Conservation (phyloP, 1,139 yeast genomes). For the Protomyces pachydermus region DNA sequence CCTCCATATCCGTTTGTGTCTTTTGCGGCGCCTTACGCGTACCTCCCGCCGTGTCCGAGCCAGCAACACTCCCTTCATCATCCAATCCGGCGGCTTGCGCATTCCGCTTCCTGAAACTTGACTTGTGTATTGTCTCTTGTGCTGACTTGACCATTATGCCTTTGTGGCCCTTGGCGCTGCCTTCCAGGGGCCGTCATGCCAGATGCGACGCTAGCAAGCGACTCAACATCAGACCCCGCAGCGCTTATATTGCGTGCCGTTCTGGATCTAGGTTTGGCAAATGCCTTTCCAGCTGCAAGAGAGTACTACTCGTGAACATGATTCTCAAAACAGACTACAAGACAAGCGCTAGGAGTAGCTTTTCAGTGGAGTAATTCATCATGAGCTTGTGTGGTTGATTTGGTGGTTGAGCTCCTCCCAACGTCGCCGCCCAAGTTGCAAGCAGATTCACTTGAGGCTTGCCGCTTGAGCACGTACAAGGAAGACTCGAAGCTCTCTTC, state of each 20-base stretch:
- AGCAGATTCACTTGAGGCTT: background rate
- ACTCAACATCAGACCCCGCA: background rate
- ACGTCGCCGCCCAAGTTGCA: background rate
- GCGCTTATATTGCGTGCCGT: background rate
- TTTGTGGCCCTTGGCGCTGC: background rate
- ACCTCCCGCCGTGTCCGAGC: background rate
- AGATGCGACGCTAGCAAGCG: background rate
- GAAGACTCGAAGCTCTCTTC: too few species aligned
- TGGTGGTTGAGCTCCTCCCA: background rate
- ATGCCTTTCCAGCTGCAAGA: background rate
- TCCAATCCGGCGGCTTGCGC: background rate
- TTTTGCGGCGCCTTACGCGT: background rate
- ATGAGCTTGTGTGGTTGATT: too few species aligned
- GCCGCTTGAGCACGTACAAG: too few species aligned
- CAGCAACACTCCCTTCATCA: background rate
- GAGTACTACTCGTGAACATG: background rate
- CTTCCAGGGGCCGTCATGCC: background rate
- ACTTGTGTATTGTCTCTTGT: background rate
- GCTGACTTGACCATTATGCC: background rate
- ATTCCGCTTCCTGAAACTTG: background rate
- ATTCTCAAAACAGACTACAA: too few species aligned
- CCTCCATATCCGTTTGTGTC: background rate
- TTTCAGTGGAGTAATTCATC: too few species aligned
- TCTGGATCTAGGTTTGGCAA: background rate
- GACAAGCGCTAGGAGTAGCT: too few species aligned